Percentiles rank a stretch among this genome's conserved stretches.
Evolutionary conservation across 345 rosid genomes (phyloP).

Genomic region (Capsella bursapastoris): DNA sequence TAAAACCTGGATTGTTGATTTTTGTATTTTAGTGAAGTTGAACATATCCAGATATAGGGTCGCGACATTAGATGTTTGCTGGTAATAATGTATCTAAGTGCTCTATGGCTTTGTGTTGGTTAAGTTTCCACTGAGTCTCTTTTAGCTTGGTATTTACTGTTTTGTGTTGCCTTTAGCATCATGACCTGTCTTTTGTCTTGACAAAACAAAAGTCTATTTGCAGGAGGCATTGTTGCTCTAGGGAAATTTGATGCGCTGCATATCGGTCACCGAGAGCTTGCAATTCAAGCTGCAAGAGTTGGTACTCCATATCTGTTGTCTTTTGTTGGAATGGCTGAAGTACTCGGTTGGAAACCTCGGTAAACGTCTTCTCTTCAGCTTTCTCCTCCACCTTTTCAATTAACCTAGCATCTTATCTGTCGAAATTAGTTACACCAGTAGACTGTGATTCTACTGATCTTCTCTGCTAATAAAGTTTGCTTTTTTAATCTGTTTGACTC

Average conservation of each 20-base stretch:
- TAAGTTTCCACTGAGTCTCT: no score
- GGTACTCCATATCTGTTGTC: constrained; percentile 77
- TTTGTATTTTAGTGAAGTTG: background rate
- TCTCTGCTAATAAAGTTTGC: background rate
- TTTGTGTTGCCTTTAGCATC: no score
- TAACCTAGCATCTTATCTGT: background rate
- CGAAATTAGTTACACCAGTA: constrained; percentile 23
- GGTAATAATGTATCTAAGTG: no score
- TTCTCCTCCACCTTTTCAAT: background rate
- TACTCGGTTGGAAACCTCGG: constrained; percentile 90
- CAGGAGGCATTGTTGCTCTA: constrained; percentile 85
- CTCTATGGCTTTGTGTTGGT: no score
- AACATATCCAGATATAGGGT: no score
- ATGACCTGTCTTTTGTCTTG: background rate
- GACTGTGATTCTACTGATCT: constrained; percentile 39
- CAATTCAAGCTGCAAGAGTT: constrained; percentile 79
- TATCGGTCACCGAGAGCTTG: constrained; percentile 85
- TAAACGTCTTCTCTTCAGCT: constrained; percentile 18
- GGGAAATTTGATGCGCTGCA: constrained; percentile 96
- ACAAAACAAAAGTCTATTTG: background rate
- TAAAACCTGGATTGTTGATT: background rate
- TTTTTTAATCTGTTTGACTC: background rate
- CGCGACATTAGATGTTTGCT: no score
- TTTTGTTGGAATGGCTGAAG: constrained; percentile 85
- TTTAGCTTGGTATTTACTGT: no score